Conservation (phyloP, 805 yeast genomes). For the Monosporozyma siamensis region DNA sequence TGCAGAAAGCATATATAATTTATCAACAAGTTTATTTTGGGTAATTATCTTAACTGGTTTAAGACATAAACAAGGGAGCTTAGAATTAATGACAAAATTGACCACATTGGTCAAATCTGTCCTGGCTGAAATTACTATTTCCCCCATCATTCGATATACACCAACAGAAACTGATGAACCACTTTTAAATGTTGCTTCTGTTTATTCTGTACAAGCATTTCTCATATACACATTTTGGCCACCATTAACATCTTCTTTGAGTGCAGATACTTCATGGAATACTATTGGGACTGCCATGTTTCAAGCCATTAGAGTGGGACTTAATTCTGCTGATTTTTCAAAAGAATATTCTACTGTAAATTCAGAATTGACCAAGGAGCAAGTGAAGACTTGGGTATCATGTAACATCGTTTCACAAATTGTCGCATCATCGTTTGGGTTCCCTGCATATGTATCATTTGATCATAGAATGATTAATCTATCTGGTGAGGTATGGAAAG, state of each 20-base stretch:
- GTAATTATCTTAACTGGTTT: slow-evolving; percentile 78
- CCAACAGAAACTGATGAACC: slow-evolving; percentile 65
- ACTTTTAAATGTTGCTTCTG: slow-evolving; percentile 75
- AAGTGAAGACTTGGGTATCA: slow-evolving; percentile 82
- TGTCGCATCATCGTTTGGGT: slow-evolving; percentile 86
- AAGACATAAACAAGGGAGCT: slow-evolving; percentile 36
- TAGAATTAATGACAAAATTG: slow-evolving; percentile 45
- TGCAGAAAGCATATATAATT: slow-evolving; percentile 65
- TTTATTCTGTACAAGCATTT: slow-evolving; percentile 89
- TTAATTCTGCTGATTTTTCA: slow-evolving; percentile 65
- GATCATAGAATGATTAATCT: slow-evolving; percentile 37
- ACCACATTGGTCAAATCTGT: slow-evolving; percentile 66
- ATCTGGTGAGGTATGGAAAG: not conserved
- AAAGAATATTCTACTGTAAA: slow-evolving; percentile 41
- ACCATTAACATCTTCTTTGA: slow-evolving; percentile 82
- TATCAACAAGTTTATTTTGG: slow-evolving; percentile 93
- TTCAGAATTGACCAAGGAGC: slow-evolving; percentile 49
- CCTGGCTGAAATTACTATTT: slow-evolving; percentile 79
- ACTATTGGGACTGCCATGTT: slow-evolving; percentile 86
- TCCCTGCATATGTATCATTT: slow-evolving; percentile 82
- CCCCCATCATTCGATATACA: slow-evolving; percentile 76
- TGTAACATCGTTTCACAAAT: slow-evolving; percentile 84
- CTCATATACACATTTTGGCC: slow-evolving; percentile 90
- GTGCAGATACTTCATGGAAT: slow-evolving; percentile 93
- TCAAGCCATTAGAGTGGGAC: slow-evolving; percentile 84